Conservation (phyloP, 192 early-diverging fungal species). For the Dispira simplex region DNA sequence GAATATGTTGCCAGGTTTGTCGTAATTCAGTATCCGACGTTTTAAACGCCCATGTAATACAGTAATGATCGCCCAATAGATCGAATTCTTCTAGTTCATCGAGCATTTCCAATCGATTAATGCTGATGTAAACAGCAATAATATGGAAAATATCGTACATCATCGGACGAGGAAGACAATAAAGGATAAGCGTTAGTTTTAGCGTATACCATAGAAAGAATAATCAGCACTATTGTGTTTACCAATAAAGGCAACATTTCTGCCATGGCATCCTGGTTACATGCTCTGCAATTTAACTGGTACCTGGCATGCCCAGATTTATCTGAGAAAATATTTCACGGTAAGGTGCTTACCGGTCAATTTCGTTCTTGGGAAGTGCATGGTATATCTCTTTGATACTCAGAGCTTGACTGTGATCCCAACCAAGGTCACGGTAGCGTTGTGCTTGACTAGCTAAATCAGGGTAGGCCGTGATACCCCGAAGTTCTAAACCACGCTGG, state of each 20-base stretch:
- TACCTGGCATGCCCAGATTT: too few species aligned
- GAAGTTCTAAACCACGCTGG: constrained; percentile 52
- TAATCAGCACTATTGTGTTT: too few species aligned
- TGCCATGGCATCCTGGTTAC: too few species aligned
- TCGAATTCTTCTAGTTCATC: constrained; percentile 90
- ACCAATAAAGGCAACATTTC: too few species aligned
- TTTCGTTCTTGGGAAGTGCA: constrained; percentile 13
- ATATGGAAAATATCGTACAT: not conserved
- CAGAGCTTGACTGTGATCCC: constrained; percentile 35
- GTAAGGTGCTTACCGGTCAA: constrained; percentile 5
- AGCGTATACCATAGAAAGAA: too few species aligned
- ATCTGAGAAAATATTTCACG: constrained; percentile 15
- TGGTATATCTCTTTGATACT: constrained; percentile 31
- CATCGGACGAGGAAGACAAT: not conserved
- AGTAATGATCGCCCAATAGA: constrained; percentile 73
- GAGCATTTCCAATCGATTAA: constrained; percentile 63
- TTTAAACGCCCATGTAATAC: constrained; percentile 53
- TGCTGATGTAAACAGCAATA: constrained; percentile 20
- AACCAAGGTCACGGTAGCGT: constrained; percentile 48
- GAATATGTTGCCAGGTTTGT: too few species aligned
- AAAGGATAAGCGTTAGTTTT: too few species aligned
- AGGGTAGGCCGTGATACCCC: constrained; percentile 58
- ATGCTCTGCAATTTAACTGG: too few species aligned
- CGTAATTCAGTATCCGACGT: too few species aligned
- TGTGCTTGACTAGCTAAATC: constrained; percentile 49